Base-by-base conservation (phyloP, 441 rosid species). In the Caryocar brasiliense region DNA sequence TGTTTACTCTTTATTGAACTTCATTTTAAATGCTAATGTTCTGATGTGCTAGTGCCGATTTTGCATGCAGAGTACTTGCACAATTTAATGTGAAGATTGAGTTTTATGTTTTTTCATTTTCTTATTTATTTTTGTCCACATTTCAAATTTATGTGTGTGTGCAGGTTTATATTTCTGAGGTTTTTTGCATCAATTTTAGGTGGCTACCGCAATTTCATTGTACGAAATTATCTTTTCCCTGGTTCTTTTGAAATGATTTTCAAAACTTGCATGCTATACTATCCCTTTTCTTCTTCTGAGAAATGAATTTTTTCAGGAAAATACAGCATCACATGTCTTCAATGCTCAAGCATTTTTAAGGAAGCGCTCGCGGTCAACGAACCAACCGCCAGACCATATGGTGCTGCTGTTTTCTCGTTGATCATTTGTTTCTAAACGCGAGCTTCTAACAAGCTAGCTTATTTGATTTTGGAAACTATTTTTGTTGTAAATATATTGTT, bases 181-280 rank as follows among this genome's bases (percentile, higher is more conserved):
- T n/a, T n/a, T n/a, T n/a, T n/a, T n/a, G n/a, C n/a, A 9, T 41
- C 11, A 20, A 20, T 61, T 53, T 43, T 66, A 43, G 58, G 63
- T 23, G 73, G 99, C 80, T 93, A 93, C 67, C 99, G 95, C 77
- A 93, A 93, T 73, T 93, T 93, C 72, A 71, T 93, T 36, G 99
- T 89, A 86, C 39, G 98, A 14, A 41, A 44, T 3, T 20, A 53
- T 65, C 36, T 28, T 61, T 37, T 54, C 22, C 49, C 27, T 62
- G 25, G 11, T 58, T 58, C 13, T 40, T 12, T 56, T 34, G 18
- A 39, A 30, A 45, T 47, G 46, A 17, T 34, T 47, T 34, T n/a
- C n/a, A 8, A n/a, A 37, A 13, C 10, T 45, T 49, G 6, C 21
- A 24, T 11, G 15, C 35, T 15, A 7, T n/a, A 1, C 17, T 3